These are phyloP conservation scores for Wolfiporia cocos DNA, from an alignment of 1,284 basidiomycete genomes.

Conservation along the genomic window DNA sequence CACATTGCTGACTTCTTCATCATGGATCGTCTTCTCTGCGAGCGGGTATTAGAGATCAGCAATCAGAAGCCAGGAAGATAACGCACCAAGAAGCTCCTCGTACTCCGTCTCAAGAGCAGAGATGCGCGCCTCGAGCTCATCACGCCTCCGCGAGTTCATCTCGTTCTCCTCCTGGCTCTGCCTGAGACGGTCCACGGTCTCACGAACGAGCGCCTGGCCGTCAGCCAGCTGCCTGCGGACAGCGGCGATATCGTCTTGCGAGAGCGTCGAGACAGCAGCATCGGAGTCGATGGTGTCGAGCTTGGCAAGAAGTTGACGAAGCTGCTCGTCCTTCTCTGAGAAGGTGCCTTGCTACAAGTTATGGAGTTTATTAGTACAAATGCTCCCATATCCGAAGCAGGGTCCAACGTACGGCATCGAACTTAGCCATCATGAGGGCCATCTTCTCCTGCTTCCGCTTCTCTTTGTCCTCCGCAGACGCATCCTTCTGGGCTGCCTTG, in stretches of 20 bases:
- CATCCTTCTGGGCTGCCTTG: conserved; percentile 80
- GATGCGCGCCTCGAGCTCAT: conserved; percentile 86
- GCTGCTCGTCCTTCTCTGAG: conserved; percentile 91
- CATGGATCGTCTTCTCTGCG: conserved; percentile 79
- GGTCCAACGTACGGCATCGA: conserved; percentile 70
- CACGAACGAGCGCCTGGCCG: conserved; percentile 79
- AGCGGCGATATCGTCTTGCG: conserved; percentile 72
- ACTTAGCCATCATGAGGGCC: conserved; percentile 99
- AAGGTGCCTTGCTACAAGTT: conserved; percentile 69
- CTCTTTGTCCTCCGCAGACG: conserved; percentile 91
- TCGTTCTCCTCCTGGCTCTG: conserved; percentile 93
- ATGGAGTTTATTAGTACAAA: conserved; percentile 4
- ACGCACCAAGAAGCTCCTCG: conserved; percentile 87
- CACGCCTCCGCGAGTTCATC: conserved; percentile 74
- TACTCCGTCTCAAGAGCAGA: conserved; percentile 86
- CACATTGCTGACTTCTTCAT: conserved; percentile 76
- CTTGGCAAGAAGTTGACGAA: conserved; percentile 79
- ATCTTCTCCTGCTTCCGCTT: conserved; percentile 99
- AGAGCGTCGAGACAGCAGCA: conserved; percentile 48
- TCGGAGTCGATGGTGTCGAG: conserved; percentile 73
- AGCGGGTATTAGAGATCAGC: conserved; percentile 10
- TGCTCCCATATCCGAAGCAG: conserved; percentile 2
- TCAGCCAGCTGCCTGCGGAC: conserved; percentile 88
- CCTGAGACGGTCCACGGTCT: conserved; percentile 86
- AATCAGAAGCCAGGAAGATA: conserved; percentile 8